These are phyloP conservation scores for Heliocybe sulcata DNA, from an alignment of 1,284 basidiomycete genomes.

Conservation along the genomic window DNA sequence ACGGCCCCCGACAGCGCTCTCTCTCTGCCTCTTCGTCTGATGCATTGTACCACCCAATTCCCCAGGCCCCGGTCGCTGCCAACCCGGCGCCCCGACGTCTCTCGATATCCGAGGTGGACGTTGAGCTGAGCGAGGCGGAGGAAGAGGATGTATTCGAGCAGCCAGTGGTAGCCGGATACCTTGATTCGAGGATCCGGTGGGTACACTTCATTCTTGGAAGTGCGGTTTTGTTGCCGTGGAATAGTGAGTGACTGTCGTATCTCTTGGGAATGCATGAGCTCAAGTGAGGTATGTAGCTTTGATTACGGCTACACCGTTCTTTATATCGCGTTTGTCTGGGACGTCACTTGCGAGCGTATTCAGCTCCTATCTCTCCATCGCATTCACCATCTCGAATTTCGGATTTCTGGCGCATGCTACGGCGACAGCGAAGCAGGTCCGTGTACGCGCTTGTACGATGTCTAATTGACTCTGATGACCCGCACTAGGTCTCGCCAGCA, in stretches of 20 bases:
- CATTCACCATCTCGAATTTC: slow-evolving; percentile 60
- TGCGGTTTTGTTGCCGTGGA: slow-evolving; percentile 73
- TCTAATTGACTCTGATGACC: background rate
- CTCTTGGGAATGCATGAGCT: background rate
- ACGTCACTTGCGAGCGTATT: slow-evolving; percentile 54
- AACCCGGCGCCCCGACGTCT: background rate
- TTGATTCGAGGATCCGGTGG: slow-evolving; percentile 45
- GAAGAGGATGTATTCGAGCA: slow-evolving; percentile 22
- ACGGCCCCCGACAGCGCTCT: background rate
- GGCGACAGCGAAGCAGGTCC: slow-evolving; percentile 53
- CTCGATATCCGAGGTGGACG: background rate
- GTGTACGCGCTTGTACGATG: slow-evolving; percentile 15
- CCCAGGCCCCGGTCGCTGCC: slow-evolving; percentile 1
- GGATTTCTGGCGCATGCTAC: slow-evolving; percentile 68
- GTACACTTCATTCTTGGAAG: slow-evolving; percentile 67
- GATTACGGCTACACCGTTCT: slow-evolving; percentile 73
- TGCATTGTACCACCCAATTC: background rate
- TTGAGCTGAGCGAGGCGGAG: slow-evolving; percentile 7
- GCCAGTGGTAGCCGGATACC: slow-evolving; percentile 12
- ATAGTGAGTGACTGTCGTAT: slow-evolving; percentile 40
- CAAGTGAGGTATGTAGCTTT: slow-evolving; percentile 36
- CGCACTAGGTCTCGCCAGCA: slow-evolving; percentile 40
- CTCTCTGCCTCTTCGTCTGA: background rate
- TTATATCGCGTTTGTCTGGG: slow-evolving; percentile 52
- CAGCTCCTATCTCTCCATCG: slow-evolving; percentile 60